Conservation (phyloP, 1,139 yeast genomes). For the Spencermartinsiella ligniputridi region DNA sequence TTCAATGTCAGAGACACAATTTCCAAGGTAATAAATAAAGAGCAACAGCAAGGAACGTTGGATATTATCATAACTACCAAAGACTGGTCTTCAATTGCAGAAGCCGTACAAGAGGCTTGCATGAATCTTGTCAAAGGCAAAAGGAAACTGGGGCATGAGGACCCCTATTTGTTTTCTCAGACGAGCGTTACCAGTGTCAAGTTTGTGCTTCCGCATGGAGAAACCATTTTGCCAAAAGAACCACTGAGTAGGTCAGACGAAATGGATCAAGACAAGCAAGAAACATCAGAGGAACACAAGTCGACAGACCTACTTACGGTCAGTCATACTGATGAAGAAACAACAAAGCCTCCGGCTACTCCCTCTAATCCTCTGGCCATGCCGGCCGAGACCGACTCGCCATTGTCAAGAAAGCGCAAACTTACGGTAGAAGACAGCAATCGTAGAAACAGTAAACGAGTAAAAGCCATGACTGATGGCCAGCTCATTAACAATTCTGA, state of each 20-base stretch:
- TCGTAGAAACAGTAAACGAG: conserved; percentile 27
- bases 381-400: neutral
- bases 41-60: conserved; percentile 9
- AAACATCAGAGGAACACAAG: neutral
- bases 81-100: conserved; percentile 27
- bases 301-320: conserved; percentile 1
- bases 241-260: neutral
- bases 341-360: neutral
- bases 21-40: conserved; percentile 7
- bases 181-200: conserved; percentile 21
- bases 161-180: conserved; percentile 23
- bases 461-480: conserved; percentile 28
- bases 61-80: conserved; percentile 22
- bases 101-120: conserved; percentile 23
- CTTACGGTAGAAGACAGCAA: conserved; percentile 11
- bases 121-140: conserved; percentile 17
- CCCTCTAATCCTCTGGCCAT: neutral
- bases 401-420: conserved; percentile 10
- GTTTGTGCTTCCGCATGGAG: conserved; percentile 24
- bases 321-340: neutral
- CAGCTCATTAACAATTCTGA: conserved; percentile 30
- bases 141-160: conserved; percentile 21
- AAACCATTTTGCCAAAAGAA: conserved; percentile 9
- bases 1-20: conserved; percentile 14
- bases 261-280: neutral